Evolutionary conservation across 2,329 filamentous ascomycete species (phyloP).

Genomic region (Ceratocystis lukuohia): DNA sequence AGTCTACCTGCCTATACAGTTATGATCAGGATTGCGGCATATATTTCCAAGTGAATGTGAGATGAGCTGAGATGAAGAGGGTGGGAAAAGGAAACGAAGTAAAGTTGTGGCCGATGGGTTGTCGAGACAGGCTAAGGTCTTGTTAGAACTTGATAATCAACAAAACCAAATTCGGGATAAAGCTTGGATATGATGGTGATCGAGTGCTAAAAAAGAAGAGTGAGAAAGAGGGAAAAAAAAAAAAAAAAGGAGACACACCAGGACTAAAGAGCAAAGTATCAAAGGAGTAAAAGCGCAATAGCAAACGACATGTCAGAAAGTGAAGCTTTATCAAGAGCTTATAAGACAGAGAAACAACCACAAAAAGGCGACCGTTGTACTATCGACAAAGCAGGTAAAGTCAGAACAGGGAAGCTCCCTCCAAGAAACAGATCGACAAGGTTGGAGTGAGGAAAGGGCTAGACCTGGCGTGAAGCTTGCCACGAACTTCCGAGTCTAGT

Average conservation of each 20-base stretch:
- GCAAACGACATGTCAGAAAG: background rate
- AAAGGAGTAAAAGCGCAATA: background rate
- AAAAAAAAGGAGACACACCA: background rate
- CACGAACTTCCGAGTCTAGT: conserved; percentile 8
- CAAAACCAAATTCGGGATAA: background rate
- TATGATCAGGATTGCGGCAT: background rate
- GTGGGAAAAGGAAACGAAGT: background rate
- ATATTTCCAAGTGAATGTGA: background rate
- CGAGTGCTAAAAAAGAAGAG: background rate
- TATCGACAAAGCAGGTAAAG: background rate
- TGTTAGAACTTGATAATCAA: background rate
- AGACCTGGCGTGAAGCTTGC: conserved; percentile 5
- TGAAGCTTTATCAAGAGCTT: background rate
- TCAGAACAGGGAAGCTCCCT: background rate
- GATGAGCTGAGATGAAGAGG: background rate
- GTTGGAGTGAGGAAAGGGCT: background rate
- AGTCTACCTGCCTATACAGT: background rate
- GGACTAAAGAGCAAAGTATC: background rate
- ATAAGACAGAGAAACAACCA: background rate
- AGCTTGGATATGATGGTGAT: background rate
- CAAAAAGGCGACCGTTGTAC: background rate
- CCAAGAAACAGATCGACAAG: background rate
- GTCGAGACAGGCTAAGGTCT: background rate
- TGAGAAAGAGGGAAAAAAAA: background rate
- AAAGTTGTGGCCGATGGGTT: background rate